Evolutionary conservation across 2,329 filamentous ascomycete genomes (phyloP).

Genomic region (Paecilomyces dactylethromorphus): DNA sequence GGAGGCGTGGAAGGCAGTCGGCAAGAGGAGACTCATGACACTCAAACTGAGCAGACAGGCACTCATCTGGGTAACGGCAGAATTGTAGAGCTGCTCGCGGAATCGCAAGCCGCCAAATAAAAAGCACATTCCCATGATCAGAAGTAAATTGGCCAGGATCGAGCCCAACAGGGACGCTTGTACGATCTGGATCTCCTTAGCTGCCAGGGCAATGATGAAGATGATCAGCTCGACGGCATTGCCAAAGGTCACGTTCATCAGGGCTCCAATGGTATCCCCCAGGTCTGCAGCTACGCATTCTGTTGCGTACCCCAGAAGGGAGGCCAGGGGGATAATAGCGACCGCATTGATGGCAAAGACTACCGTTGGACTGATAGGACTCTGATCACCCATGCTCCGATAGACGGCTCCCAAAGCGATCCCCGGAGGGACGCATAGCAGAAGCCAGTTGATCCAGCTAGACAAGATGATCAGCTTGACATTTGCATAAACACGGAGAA

Average conservation of each 20-base stretch:
- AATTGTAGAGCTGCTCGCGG: conserved; percentile 88
- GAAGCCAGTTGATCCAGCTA: conserved; percentile 27
- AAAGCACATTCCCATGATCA: conserved; percentile 85
- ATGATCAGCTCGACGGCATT: conserved; percentile 71
- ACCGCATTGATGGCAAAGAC: conserved; percentile 66
- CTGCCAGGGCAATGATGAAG: conserved; percentile 67
- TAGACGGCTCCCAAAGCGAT: conserved; percentile 21
- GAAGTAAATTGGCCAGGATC: conserved; percentile 74
- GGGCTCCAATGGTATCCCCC: conserved; percentile 61
- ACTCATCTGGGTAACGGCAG: conserved; percentile 87
- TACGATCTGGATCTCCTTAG: conserved; percentile 77
- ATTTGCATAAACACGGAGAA: conserved; percentile 46
- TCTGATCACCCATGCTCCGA: conserved; percentile 10
- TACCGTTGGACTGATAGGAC: conserved; percentile 47
- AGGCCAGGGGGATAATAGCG: conserved; percentile 65
- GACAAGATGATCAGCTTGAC: conserved; percentile 58
- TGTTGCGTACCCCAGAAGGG: conserved; percentile 63
- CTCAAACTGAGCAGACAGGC: conserved; percentile 79
- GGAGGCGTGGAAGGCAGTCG: conserved; percentile 84
- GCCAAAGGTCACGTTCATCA: conserved; percentile 67
- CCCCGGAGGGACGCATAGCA: conserved; percentile 23
- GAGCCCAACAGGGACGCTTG: conserved; percentile 81
- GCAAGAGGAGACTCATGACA: conserved; percentile 77
- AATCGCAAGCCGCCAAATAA: conserved; percentile 74
- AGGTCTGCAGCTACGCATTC: conserved; percentile 64